These are phyloP conservation scores for Auricularia heimuer DNA, from an alignment of 768 basidiomycete genomes.

Conservation along the genomic window DNA sequence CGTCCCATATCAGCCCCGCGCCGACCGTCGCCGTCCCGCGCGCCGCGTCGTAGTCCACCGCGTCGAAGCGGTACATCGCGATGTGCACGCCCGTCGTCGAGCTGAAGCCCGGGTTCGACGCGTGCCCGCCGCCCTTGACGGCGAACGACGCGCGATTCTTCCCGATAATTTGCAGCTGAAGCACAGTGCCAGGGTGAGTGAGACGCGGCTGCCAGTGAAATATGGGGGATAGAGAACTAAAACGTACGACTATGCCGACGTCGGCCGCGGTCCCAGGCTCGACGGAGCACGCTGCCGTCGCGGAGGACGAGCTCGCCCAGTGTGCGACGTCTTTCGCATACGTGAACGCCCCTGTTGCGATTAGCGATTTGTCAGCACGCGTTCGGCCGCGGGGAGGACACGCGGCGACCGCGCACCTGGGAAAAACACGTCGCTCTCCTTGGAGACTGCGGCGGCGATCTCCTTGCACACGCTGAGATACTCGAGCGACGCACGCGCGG, in stretches of 20 bases:
- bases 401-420: not conserved
- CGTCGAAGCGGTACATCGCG: constrained; percentile 38
- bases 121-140: constrained; percentile 50
- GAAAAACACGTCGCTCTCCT: not conserved
- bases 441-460: not conserved
- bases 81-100: constrained; percentile 55
- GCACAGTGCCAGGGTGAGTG: not conserved
- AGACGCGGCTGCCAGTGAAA: not conserved
- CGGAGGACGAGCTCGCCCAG: constrained; percentile 42
- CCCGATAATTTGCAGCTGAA: not conserved
- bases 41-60: constrained; percentile 15
- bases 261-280: constrained; percentile 48
- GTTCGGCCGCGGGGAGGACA: no score
- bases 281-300: constrained; percentile 42
- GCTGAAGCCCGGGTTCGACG: constrained; percentile 45
- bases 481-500: not conserved
- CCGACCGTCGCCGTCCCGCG: constrained; percentile 18
- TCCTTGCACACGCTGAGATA: not conserved
- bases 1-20: constrained; percentile 51
- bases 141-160: constrained; percentile 1
- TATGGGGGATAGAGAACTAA: not conserved
- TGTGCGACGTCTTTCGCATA: constrained; percentile 38
- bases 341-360: constrained; percentile 6
- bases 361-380: no score
- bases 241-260: constrained; percentile 31